Percentiles rank a stretch among this genome's conserved stretches.
These are phyloP conservation scores for Penicillium riverlandense DNA, from an alignment of 495 filamentous ascomycete genomes.

Conservation along the genomic window DNA sequence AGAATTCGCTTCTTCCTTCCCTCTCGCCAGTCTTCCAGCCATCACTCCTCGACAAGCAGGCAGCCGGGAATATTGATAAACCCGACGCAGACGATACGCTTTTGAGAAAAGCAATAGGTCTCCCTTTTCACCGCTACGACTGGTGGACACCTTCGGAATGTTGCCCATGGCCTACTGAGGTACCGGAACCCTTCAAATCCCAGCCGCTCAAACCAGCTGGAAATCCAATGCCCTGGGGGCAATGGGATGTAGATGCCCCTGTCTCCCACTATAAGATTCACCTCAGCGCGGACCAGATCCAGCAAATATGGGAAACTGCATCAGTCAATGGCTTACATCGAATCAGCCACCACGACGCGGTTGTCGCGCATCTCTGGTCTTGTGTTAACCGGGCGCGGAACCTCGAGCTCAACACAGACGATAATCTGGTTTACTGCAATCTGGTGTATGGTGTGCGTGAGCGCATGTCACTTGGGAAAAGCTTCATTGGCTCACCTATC, in stretches of 20 bases:
- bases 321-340: background rate
- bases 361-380: constrained; percentile 27
- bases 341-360: constrained; percentile 23
- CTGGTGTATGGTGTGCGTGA: constrained; percentile 13
- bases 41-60: constrained; percentile 14
- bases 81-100: constrained; percentile 8
- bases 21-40: constrained; percentile 21
- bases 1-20: background rate
- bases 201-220: constrained; percentile 7
- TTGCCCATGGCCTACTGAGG: constrained; percentile 1
- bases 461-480: constrained; percentile 8
- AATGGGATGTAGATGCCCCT: constrained; percentile 14
- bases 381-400: constrained; percentile 20
- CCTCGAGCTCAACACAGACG: constrained; percentile 3
- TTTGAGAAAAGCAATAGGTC: constrained; percentile 4
- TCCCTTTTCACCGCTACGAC: constrained; percentile 25
- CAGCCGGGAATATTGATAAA: constrained; percentile 23
- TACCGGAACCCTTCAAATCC: constrained; percentile 10
- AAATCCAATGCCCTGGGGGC: constrained; percentile 17
- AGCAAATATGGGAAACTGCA: constrained; percentile 7
- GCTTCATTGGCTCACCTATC: constrained; percentile 18
- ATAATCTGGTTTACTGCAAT: constrained; percentile 14
- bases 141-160: constrained; percentile 20
- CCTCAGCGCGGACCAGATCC: constrained; percentile 11
- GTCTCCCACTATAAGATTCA: constrained; percentile 19